phyloP scores from a whole-genome alignment of 345 rosid genomes.

The Crucihimalaya himalaica region DNA sequence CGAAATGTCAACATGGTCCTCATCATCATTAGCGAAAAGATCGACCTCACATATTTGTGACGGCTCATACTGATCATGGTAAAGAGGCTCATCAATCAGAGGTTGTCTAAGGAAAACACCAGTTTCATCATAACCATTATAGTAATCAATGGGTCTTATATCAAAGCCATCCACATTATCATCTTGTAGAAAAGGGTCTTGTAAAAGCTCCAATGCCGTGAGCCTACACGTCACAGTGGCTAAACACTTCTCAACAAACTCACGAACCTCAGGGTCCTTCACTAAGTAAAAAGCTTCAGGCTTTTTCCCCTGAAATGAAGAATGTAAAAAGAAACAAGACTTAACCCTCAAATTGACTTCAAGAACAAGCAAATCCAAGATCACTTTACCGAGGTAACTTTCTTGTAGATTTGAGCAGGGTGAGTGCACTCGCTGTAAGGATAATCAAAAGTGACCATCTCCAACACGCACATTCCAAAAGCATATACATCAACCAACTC shows the following conservation, averaged over 20 bases:
- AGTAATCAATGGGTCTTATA: slow-evolving; percentile 46
- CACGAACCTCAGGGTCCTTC: slow-evolving; percentile 77
- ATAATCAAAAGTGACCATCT: slow-evolving; percentile 95
- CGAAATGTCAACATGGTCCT: slow-evolving; percentile 60
- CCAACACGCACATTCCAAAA: slow-evolving; percentile 96
- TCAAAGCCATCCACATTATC: slow-evolving; percentile 48
- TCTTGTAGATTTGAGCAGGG: slow-evolving; percentile 98
- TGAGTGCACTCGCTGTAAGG: slow-evolving; percentile 97
- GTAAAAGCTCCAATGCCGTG: slow-evolving; percentile 79
- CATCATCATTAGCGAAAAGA: slow-evolving; percentile 63
- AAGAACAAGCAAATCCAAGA: slow-evolving; percentile 4
- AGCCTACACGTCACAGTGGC: slow-evolving; percentile 79
- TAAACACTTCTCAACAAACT: slow-evolving; percentile 90
- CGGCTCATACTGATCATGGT: slow-evolving; percentile 42
- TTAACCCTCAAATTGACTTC: slow-evolving; percentile 12
- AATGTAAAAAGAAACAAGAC: slow-evolving; percentile 23
- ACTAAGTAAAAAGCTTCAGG: slow-evolving; percentile 85
- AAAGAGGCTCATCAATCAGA: slow-evolving; percentile 46
- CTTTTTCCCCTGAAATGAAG: slow-evolving; percentile 64
- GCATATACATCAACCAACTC: slow-evolving; percentile 96
- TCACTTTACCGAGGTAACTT: slow-evolving; percentile 80
- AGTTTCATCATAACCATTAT: slow-evolving; percentile 46
- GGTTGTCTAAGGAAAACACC: slow-evolving; percentile 57
- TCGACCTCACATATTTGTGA: slow-evolving; percentile 54
- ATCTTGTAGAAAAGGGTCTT: slow-evolving; percentile 74